Evolutionary conservation across 768 basidiomycete species (phyloP), one percentile per base, ranked within the genome.

Genomic region (Atractiella rhizophila): DNA sequence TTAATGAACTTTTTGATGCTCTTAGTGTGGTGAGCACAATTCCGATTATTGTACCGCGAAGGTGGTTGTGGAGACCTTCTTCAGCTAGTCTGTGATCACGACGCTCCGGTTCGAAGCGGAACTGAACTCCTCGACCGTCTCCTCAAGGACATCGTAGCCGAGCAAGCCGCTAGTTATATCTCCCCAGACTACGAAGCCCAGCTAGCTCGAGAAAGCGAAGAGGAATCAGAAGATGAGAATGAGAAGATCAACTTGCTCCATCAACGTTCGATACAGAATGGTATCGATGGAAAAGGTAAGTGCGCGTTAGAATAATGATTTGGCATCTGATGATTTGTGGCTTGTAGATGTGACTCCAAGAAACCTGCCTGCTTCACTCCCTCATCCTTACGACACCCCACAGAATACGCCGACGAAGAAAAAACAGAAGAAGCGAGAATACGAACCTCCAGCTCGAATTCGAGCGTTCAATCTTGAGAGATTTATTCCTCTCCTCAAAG

Each of bases 1-100:
- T 94, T 64, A 98, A 98, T 55, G 83, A 86, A 43, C 82, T 96
- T 41, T 98, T 98, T 52, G 91, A 96, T 60, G 77, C 85, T 1
- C 66, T 96, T 46, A 85, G 81, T 66, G 96, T 94, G 66, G 88
- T 86, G 52, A 43, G 69, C 15, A 6, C 8, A 25, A 10, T n/a
- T 18, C 5, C 11, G 23, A 6, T 27, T 23, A 7, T 15, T 15
- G 12, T 27, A 13, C n/a, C 30, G 24, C 23, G 23, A 18, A 13
- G 15, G 24, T 4, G 5, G 26, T 27, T 30, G 24, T 24, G 43
- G 11, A 28, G 15, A 41, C 15, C 31, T 11, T 29, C 8, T 13
- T 16, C 54, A 96, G 88, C 79, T 98, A 45, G 79, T 82, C 8
- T 81, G 88, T 18, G 91, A 98, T 58, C 77, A 82, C 0, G 88